phyloP scores from a whole-genome alignment of 1,139 yeast species.

The Pneumocystis jirovecii region DNA sequence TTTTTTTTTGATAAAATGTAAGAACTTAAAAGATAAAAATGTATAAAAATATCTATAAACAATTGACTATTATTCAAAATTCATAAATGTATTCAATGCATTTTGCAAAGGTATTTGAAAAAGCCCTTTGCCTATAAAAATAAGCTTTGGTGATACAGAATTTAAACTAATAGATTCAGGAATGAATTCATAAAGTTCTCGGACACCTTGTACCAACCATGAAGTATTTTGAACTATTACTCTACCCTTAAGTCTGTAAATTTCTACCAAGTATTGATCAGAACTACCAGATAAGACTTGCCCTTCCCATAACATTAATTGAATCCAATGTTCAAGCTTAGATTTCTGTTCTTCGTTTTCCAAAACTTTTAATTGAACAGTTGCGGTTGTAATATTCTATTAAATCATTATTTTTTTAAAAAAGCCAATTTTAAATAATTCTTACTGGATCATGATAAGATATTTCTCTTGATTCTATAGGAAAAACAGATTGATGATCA shows the following conservation, averaged over 20 bases:
- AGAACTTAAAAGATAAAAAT: neutral
- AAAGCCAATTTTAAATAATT: neutral
- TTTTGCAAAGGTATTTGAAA: neutral
- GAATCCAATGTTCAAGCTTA: slow-evolving; percentile 46
- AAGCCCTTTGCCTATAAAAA: slow-evolving; percentile 4
- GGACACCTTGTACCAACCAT: slow-evolving; percentile 77
- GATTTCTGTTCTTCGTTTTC: slow-evolving; percentile 24
- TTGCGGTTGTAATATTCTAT: slow-evolving; percentile 45
- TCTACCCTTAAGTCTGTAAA: slow-evolving; percentile 74
- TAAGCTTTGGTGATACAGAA: slow-evolving; percentile 21
- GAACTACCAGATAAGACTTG: slow-evolving; percentile 18
- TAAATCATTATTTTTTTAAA: neutral
- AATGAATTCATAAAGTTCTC: slow-evolving; percentile 76
- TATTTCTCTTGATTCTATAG: slow-evolving; percentile 19
- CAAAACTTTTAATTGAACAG: slow-evolving; percentile 39
- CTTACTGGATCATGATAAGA: slow-evolving; percentile 32
- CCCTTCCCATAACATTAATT: slow-evolving; percentile 55
- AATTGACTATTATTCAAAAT: neutral
- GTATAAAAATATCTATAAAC: neutral
- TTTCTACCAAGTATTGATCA: slow-evolving; percentile 27
- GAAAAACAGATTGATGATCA: slow-evolving; percentile 31
- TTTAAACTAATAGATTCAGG: slow-evolving; percentile 28
- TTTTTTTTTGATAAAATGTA: neutral
- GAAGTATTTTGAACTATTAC: slow-evolving; percentile 31
- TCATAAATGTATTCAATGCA: neutral